These are phyloP conservation scores for Capsicum pubescens DNA, from an alignment of 257 asterid genomes.

Conservation along the genomic window DNA sequence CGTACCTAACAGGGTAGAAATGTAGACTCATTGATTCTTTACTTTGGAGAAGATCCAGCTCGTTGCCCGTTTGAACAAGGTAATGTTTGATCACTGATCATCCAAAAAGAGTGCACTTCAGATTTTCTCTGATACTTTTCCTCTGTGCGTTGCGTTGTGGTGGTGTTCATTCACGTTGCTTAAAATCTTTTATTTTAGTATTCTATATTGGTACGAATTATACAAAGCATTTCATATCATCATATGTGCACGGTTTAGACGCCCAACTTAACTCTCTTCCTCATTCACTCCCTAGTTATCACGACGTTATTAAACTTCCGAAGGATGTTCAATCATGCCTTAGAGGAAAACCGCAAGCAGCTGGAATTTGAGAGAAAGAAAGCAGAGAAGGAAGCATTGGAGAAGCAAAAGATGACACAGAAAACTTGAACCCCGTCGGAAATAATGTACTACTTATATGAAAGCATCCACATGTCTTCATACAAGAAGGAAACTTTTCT, in stretches of 20 bases:
- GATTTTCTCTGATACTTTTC: neutral
- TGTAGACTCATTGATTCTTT: slow-evolving; percentile 80
- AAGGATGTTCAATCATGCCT: slow-evolving; percentile 82
- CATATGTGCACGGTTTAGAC: slow-evolving; percentile 1
- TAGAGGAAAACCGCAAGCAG: slow-evolving; percentile 88
- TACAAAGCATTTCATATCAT: neutral
- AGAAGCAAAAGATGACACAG: slow-evolving; percentile 49
- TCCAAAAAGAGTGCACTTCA: neutral
- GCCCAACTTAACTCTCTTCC: neutral
- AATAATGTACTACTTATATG: neutral
- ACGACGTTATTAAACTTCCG: slow-evolving; percentile 80
- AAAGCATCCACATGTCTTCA: neutral
- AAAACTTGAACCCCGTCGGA: slow-evolving; percentile 36
- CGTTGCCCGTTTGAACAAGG: slow-evolving; percentile 96
- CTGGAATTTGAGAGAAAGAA: slow-evolving; percentile 78
- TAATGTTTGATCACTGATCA: slow-evolving; percentile 30
- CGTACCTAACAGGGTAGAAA: slow-evolving; percentile 76
- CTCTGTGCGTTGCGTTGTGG: neutral
- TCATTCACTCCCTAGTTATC: slow-evolving; percentile 53
- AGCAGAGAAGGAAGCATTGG: slow-evolving; percentile 86
- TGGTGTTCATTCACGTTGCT: neutral
- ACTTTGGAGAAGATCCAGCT: slow-evolving; percentile 96
- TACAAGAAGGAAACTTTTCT: neutral
- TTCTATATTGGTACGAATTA: neutral
- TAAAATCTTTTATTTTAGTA: neutral